Base-by-base conservation (phyloP, 208 protist species). In the Acanthamoeba lenticulata region DNA sequence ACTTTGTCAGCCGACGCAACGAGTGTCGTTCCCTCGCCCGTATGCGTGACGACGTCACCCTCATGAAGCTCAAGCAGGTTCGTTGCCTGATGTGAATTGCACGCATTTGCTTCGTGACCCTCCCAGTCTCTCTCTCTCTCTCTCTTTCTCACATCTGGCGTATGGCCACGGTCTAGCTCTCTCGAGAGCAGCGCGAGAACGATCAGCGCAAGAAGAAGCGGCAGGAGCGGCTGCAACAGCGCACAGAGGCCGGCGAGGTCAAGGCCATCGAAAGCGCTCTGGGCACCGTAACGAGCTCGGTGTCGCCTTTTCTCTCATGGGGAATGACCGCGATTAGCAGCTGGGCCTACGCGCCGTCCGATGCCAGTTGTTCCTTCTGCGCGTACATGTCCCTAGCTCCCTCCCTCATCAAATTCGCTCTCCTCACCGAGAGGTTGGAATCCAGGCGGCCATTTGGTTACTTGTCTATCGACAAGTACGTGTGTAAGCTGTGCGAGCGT, bases 401-500 rank as follows among this genome's bases (percentile, higher is more conserved):
- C n/a, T 27, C 27, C 32, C 57, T 40, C 32, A 34, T 40, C 65
- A 74, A n/a, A 17, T 17, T 9, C 13, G 17, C 3, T 24, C 57
- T 5, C 7, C 36, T 38, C 65, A 34, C 24, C 36, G 1, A 19
- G 6, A 7, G 6, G 62, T 34, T 7, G 24, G 57, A 67, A 7
- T 67, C n/a, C 62, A 72, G 86, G 4, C 57, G 57, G 27, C 86
- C 86, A 60, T 92, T 92, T 45, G 55, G 55, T 2, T 92, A 92
- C n/a, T 29, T 92, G 32, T 92, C 86, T 7, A 45, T 55, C 32
- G 60, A 92, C 57, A 92, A 92, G n/a, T 72, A 40, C 40, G 57
- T 92, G n/a, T 92, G 86, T 29, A 74, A 67, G 38, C 55, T 92
- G 40, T 92, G 86, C 29, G 55, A 92, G 40, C 86, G 86, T 42